These are phyloP conservation scores for Gaillardinia entomophila DNA, from an alignment of 805 yeast species.

Conservation along the genomic window DNA sequence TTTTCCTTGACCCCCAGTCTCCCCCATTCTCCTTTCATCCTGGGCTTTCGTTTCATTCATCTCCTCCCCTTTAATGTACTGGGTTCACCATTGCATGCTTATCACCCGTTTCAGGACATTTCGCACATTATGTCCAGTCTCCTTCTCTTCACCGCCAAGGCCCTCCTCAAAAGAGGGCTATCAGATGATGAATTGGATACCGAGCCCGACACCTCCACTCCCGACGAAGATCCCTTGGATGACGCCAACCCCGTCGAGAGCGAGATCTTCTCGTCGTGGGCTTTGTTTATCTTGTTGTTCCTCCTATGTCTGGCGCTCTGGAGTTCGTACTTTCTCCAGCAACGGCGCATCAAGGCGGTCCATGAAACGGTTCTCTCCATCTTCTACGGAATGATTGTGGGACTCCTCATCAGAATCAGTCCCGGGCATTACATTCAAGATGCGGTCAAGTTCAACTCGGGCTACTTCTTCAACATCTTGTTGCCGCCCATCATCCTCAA, in stretches of 20 bases:
- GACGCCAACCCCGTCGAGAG: slow-evolving; percentile 81
- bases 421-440: slow-evolving; percentile 98
- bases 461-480: slow-evolving; percentile 88
- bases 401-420: slow-evolving; percentile 78
- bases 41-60: too few species aligned
- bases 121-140: slow-evolving; percentile 18
- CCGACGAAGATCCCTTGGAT: slow-evolving; percentile 49
- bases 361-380: slow-evolving; percentile 96
- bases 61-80: neutral
- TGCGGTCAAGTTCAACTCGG: slow-evolving; percentile 89
- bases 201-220: slow-evolving; percentile 38
- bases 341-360: slow-evolving; percentile 85
- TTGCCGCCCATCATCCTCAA: slow-evolving; percentile 95
- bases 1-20: too few species aligned
- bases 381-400: slow-evolving; percentile 95
- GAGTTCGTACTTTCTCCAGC: slow-evolving; percentile 92
- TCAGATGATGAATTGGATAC: slow-evolving; percentile 17
- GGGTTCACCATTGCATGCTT: neutral
- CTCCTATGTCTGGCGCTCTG: slow-evolving; percentile 84
- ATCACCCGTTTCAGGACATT: neutral
- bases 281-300: slow-evolving; percentile 77
- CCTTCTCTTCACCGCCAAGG: slow-evolving; percentile 18
- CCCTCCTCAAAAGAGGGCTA: slow-evolving; percentile 27
- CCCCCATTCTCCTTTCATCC: too few species aligned
- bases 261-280: slow-evolving; percentile 97